Evolutionary conservation across 2,329 filamentous ascomycete species (phyloP).

Genomic region (Phaeophleospora eucalypticola): DNA sequence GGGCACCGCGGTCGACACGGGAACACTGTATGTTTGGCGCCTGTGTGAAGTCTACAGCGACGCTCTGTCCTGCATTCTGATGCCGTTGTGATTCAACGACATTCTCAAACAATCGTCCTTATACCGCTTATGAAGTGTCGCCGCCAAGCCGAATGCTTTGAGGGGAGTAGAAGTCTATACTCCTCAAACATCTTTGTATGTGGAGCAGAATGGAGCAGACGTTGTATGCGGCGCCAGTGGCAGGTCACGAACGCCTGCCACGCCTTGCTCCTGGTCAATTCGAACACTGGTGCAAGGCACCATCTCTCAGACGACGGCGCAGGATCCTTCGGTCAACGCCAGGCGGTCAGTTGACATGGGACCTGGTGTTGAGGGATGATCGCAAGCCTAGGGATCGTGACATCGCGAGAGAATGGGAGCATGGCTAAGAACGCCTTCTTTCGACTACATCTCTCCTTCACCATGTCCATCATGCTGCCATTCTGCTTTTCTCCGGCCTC

Average conservation of each 20-base stretch:
- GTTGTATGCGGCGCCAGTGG: neutral
- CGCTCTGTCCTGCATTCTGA: neutral
- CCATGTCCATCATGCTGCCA: too few species aligned
- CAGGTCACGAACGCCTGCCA: neutral
- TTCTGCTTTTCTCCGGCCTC: too few species aligned
- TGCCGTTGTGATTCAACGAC: neutral
- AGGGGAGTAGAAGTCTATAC: too few species aligned
- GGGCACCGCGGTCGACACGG: neutral
- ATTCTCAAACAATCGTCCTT: neutral
- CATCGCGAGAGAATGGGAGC: neutral
- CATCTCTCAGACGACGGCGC: neutral
- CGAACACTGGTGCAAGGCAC: neutral
- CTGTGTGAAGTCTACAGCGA: neutral
- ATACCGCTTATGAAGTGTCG: neutral
- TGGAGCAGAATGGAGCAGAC: too few species aligned
- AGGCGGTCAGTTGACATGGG: neutral
- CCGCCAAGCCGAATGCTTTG: neutral
- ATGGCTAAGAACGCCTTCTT: neutral
- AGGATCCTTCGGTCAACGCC: neutral
- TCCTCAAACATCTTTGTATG: too few species aligned
- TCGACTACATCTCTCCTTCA: neutral
- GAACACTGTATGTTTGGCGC: neutral
- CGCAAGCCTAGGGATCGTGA: neutral
- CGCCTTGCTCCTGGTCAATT: slow-evolving; percentile 1
- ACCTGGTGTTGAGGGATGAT: neutral